These are phyloP conservation scores for Pseudogymnoascus sp. DNA, from an alignment of 2,329 filamentous ascomycete genomes.

Conservation along the genomic window DNA sequence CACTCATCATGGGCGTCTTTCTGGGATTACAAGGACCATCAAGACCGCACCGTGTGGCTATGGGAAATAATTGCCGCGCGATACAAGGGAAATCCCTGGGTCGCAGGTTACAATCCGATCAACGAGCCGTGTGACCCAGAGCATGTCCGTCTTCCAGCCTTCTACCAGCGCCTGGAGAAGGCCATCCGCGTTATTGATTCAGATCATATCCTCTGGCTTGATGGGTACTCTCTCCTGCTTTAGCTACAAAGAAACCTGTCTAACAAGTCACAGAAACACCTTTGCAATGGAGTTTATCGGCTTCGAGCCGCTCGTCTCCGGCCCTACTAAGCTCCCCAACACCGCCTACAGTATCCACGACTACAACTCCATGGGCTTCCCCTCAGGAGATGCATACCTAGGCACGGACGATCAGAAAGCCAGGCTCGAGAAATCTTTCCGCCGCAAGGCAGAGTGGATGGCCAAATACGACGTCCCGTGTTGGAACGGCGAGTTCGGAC, in stretches of 20 bases:
- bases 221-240: conserved; percentile 27
- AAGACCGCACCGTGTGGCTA: conserved; percentile 40
- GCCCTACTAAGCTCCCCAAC: conserved; percentile 35
- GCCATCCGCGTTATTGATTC: conserved; percentile 38
- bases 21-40: conserved; percentile 42
- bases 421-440: conserved; percentile 33
- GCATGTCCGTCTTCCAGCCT: conserved; percentile 36
- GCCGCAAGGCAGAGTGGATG: conserved; percentile 39
- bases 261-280: conserved; percentile 16
- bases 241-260: conserved; percentile 21
- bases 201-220: conserved; percentile 37
- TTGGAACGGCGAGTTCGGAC: conserved; percentile 46
- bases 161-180: conserved; percentile 38
- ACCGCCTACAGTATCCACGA: conserved; percentile 46
- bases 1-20: conserved; percentile 37
- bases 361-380: conserved; percentile 45
- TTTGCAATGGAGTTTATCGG: conserved; percentile 40
- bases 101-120: conserved; percentile 43
- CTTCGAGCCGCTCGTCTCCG: conserved; percentile 25
- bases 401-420: conserved; percentile 36
- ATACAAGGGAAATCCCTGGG: conserved; percentile 37
- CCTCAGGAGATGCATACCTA: conserved; percentile 32
- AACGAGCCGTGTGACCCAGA: conserved; percentile 42
- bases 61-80: conserved; percentile 39
- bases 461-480: conserved; percentile 32